Evolutionary conservation across 2,329 filamentous ascomycete genomes (phyloP).

Genomic region (Fusarium equiseti): DNA sequence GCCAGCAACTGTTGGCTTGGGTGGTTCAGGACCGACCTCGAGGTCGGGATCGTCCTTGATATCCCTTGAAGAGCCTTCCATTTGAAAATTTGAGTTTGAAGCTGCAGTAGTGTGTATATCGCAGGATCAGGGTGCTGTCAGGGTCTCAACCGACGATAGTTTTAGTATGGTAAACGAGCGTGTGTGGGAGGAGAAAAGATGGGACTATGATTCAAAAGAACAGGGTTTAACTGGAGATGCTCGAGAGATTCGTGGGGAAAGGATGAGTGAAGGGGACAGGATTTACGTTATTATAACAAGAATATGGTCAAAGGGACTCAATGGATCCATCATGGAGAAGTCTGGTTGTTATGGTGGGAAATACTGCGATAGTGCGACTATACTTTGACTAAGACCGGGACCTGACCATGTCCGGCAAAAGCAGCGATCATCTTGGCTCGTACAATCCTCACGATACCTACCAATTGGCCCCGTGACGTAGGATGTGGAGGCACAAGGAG

Average conservation of each 20-base stretch:
- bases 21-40: constrained; percentile 26
- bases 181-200: constrained; percentile 15
- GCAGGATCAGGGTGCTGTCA: constrained; percentile 2
- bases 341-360: constrained; percentile 7
- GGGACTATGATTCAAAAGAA: constrained; percentile 20
- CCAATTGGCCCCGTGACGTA: constrained; percentile 35
- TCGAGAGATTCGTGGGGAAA: constrained; percentile 29
- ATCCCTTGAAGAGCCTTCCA: constrained; percentile 41
- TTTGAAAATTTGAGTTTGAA: constrained; percentile 15
- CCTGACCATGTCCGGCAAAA: constrained; percentile 34
- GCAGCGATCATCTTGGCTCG: constrained; percentile 38
- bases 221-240: constrained; percentile 29
- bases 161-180: constrained; percentile 30
- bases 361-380: constrained; percentile 8
- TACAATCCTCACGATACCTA: constrained; percentile 15
- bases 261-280: constrained; percentile 6
- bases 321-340: constrained; percentile 18
- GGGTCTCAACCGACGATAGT: neutral
- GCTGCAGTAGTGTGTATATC: constrained; percentile 1
- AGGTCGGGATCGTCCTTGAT: constrained; percentile 42
- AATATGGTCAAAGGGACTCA: constrained; percentile 15
- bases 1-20: constrained; percentile 9
- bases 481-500: constrained; percentile 38
- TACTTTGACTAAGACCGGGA: constrained; percentile 19
- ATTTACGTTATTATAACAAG: constrained; percentile 38